Conservation (phyloP, 202 grass and related monocot genomes). For the Thinopyrum obtusiflorum region DNA sequence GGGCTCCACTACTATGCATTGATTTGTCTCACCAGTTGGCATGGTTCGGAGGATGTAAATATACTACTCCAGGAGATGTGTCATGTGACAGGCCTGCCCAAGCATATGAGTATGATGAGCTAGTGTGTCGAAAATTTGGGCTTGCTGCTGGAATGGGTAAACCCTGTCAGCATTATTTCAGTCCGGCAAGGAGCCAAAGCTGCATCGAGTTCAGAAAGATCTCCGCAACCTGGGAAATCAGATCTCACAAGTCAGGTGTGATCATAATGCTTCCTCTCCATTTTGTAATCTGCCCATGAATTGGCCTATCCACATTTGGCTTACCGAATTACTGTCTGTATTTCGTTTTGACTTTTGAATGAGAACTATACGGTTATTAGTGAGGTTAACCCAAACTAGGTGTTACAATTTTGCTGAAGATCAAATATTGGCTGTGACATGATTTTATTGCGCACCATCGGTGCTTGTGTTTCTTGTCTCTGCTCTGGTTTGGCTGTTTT, state of each 20-base stretch:
- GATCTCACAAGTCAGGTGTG: neutral
- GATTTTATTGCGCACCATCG: too few relatives aligned
- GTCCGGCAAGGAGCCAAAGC: neutral
- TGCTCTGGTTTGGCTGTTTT: neutral
- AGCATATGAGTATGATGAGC: neutral
- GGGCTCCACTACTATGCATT: neutral
- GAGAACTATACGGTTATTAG: neutral
- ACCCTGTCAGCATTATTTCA: neutral
- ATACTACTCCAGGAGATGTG: neutral
- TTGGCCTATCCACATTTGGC: too few relatives aligned
- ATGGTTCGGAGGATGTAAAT: constrained; percentile 10
- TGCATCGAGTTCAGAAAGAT: neutral
- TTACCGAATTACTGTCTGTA: neutral
- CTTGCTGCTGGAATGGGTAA: neutral
- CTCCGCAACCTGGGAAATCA: neutral
- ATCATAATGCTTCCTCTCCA: neutral
- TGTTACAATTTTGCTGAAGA: neutral
- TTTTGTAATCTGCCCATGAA: neutral
- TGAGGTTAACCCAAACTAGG: neutral
- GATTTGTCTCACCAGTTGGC: neutral
- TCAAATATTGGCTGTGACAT: neutral
- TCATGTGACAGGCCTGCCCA: neutral
- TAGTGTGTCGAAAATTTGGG: neutral
- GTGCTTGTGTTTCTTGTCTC: too few relatives aligned
- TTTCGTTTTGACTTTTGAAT: neutral